These are phyloP conservation scores for Fraxinus latifolia DNA, from an alignment of 305 asterid genomes.

Conservation along the genomic window DNA sequence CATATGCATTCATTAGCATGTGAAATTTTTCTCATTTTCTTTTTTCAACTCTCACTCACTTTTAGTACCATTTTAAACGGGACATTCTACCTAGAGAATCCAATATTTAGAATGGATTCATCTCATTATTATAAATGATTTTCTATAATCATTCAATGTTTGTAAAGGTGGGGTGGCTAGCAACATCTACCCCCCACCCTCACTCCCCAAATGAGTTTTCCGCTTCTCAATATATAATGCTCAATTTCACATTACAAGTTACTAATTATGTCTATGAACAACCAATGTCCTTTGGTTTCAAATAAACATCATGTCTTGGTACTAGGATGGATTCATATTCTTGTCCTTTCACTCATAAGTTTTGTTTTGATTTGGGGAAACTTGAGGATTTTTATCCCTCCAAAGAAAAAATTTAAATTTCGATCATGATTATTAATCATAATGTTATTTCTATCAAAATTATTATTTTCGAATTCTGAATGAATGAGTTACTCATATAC, in stretches of 20 bases:
- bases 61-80: neutral
- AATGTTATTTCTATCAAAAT: neutral
- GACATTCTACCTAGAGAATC: neutral
- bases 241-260: neutral
- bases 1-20: neutral
- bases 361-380: neutral
- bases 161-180: neutral
- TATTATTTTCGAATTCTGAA: neutral
- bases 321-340: neutral
- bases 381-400: neutral
- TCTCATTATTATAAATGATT: neutral
- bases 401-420: neutral
- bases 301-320: constrained; percentile 11
- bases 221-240: neutral
- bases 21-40: neutral
- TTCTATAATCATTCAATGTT: neutral
- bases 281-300: neutral
- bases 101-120: neutral
- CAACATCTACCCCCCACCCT: neutral
- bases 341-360: constrained; percentile 15
- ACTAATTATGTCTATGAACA: constrained; percentile 13
- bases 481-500: neutral
- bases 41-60: neutral
- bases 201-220: neutral
- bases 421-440: neutral